A percentile compares a stretch with the other conserved stretches of the same genome.
Conservation (phyloP, 768 basidiomycete genomes). For the Leccinum subgranulosum region DNA sequence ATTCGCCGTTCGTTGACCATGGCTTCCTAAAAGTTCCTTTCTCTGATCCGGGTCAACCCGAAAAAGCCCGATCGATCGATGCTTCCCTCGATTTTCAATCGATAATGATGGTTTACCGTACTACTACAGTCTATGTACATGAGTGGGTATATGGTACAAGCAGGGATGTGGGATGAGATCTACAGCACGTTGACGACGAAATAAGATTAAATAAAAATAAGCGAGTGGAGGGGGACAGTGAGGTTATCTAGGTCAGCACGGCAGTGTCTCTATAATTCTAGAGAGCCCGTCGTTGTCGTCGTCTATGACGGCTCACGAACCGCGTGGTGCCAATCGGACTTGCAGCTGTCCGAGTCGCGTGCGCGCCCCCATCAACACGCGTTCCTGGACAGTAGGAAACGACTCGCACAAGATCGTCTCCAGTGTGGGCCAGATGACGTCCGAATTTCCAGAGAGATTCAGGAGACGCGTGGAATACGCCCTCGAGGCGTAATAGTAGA, state of each 20-base stretch:
- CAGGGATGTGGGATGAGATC: constrained; percentile 12
- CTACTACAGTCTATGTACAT: constrained; percentile 12
- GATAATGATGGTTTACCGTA: constrained; percentile 2
- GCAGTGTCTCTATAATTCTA: background rate
- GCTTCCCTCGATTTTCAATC: background rate
- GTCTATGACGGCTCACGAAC: constrained; percentile 8
- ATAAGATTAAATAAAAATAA: constrained; percentile 15
- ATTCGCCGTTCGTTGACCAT: background rate
- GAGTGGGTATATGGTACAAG: constrained; percentile 7
- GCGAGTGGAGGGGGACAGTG: constrained; percentile 5
- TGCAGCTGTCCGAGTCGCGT: constrained; percentile 17
- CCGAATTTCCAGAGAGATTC: constrained; percentile 64
- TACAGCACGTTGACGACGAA: constrained; percentile 15
- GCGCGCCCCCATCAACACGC: constrained; percentile 26
- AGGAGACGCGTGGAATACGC: constrained; percentile 45
- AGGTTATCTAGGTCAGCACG: background rate
- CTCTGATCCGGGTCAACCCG: background rate
- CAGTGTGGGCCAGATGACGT: constrained; percentile 82
- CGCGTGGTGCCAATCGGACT: constrained; percentile 12
- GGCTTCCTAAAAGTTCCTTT: background rate
- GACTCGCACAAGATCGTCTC: constrained; percentile 52
- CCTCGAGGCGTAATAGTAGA: constrained; percentile 59
- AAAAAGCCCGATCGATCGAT: background rate
- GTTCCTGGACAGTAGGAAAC: constrained; percentile 56
- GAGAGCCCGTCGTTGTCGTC: constrained; percentile 5